Percentiles rank a stretch among this genome's conserved stretches.
Evolutionary conservation across 2,329 filamentous ascomycete species (phyloP).

Genomic region (Colletotrichum lini): DNA sequence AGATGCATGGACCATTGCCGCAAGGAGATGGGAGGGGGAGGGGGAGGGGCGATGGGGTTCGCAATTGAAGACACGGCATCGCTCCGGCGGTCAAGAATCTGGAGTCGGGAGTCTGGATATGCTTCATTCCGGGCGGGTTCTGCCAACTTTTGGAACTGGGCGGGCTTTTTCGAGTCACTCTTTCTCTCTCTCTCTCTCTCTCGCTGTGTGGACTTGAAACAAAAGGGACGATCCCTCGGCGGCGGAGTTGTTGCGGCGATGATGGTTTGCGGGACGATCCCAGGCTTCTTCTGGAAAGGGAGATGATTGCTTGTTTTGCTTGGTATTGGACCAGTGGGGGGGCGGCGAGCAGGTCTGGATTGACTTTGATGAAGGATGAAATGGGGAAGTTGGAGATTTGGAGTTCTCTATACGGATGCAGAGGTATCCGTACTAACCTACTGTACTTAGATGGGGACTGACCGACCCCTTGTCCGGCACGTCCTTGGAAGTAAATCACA

Average conservation of each 20-base stretch:
- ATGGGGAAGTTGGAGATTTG: slow-evolving; percentile 7
- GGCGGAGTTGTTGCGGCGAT: slow-evolving; percentile 3
- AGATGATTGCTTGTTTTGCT: background rate
- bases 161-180: too few relatives aligned
- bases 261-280: slow-evolving; percentile 21
- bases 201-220: background rate
- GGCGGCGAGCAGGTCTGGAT: background rate
- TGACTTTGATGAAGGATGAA: background rate
- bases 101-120: background rate
- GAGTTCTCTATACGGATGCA: background rate
- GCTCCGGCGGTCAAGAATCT: slow-evolving; percentile 12
- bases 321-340: background rate
- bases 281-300: slow-evolving; percentile 18
- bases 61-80: slow-evolving; percentile 15
- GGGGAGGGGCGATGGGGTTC: background rate
- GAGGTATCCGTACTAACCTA: too few relatives aligned
- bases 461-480: slow-evolving; percentile 2
- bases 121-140: background rate
- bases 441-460: background rate
- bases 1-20: slow-evolving; percentile 8
- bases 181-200: background rate
- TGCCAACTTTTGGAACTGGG: slow-evolving; percentile 1
- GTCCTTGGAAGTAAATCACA: slow-evolving; percentile 5
- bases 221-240: slow-evolving; percentile 23
- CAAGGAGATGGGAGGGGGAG: background rate